phyloP scores from a whole-genome alignment of 306 rosid species.

The Hippophae gyantsensis region DNA sequence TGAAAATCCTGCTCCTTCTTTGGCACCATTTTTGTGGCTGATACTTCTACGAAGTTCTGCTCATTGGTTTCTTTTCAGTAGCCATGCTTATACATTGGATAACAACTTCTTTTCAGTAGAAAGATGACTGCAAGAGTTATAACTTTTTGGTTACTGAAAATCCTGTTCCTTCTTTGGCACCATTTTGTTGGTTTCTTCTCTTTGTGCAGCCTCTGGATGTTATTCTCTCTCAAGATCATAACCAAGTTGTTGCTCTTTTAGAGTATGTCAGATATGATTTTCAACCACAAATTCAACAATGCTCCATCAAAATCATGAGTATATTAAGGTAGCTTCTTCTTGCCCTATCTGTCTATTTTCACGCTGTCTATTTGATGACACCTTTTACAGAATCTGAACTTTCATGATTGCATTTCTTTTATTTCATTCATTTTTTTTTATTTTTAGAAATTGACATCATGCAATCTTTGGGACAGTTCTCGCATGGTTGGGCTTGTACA shows the following conservation, averaged over 20 bases:
- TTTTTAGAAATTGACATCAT: constrained; percentile 3
- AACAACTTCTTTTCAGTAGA: too few relatives aligned
- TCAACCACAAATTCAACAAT: constrained; percentile 77
- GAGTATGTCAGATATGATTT: constrained; percentile 95
- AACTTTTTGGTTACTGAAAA: not conserved
- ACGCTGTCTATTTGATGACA: constrained; percentile 4
- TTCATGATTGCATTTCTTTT: too few relatives aligned
- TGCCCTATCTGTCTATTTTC: constrained; percentile 14
- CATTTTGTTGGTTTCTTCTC: not conserved
- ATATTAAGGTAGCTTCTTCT: constrained; percentile 56
- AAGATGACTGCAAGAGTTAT: too few relatives aligned
- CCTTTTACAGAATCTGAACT: too few relatives aligned
- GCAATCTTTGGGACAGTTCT: constrained; percentile 47
- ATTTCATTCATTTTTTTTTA: too few relatives aligned
- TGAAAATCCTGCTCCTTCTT: not conserved
- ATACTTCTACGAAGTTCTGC: constrained; percentile 1
- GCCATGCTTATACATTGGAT: too few relatives aligned
- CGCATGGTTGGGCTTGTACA: constrained; percentile 94
- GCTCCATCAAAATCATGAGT: constrained; percentile 90
- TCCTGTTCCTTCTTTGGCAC: not conserved
- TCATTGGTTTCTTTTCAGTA: not conserved
- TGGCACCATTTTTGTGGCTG: not conserved
- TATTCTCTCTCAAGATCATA: constrained; percentile 88
- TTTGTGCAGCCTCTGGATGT: constrained; percentile 83
- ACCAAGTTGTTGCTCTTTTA: constrained; percentile 77